Evolutionary conservation across 495 filamentous ascomycete genomes (phyloP).

Genomic region (Aspergillus olivimuriae): DNA sequence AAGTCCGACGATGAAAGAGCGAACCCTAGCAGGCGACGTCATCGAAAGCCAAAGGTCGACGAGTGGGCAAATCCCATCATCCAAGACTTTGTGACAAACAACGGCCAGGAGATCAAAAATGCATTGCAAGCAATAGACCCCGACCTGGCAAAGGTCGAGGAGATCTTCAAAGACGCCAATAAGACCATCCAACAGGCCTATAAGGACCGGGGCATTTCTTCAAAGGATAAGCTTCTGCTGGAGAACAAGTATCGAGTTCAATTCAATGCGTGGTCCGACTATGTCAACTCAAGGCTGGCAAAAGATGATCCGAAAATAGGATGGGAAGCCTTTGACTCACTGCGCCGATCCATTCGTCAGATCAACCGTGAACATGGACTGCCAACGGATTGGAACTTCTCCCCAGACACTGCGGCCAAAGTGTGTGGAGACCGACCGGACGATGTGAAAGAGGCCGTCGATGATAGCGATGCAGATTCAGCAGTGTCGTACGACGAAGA

Average conservation of each 20-base stretch:
- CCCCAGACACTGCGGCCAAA: not conserved
- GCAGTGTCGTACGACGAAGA: not conserved
- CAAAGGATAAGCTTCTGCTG: conserved; percentile 1
- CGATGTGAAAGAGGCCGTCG: not conserved
- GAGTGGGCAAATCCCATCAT: not conserved
- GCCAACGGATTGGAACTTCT: conserved; percentile 1
- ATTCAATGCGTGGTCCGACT: not conserved
- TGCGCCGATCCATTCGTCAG: not conserved
- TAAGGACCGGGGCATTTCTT: not conserved
- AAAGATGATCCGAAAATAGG: not conserved
- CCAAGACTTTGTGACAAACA: not conserved
- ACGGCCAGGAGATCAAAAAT: not conserved
- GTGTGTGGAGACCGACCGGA: conserved; percentile 1
- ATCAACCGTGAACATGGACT: conserved; percentile 2
- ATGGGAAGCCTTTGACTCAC: not conserved
- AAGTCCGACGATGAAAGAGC: not conserved
- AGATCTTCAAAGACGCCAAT: not conserved
- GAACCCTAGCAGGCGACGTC: not conserved
- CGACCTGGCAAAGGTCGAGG: conserved; percentile 2
- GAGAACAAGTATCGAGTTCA: not conserved
- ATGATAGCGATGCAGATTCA: conserved; percentile 2
- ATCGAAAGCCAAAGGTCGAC: not conserved
- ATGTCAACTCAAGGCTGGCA: not conserved
- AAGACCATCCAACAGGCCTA: not conserved
- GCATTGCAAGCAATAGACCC: not conserved